Evolutionary conservation across 371 early-diverging fungal genomes (phyloP).

Genomic region (Mortierella polycephala): DNA sequence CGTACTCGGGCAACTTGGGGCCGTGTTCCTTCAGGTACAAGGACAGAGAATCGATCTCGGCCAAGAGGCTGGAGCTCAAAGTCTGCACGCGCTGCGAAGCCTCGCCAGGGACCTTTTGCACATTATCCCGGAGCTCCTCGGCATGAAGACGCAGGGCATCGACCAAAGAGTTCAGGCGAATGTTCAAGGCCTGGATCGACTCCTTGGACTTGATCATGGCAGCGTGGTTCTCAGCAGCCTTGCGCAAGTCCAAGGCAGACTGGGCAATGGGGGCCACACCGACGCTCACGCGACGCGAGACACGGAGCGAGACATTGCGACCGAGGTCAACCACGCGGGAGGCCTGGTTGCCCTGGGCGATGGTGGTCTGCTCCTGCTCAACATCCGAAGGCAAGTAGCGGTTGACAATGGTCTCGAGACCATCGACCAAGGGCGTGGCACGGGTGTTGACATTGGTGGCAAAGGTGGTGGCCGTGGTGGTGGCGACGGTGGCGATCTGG

Average conservation of each 20-base stretch:
- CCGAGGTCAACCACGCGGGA: conserved; percentile 48
- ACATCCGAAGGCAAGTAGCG: conserved; percentile 43
- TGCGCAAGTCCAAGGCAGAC: conserved; percentile 38
- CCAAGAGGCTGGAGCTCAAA: conserved; percentile 47
- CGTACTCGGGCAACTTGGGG: conserved; percentile 60
- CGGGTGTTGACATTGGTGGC: conserved; percentile 41
- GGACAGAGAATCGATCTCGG: conserved; percentile 56
- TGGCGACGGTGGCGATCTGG: conserved; percentile 38
- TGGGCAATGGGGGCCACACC: conserved; percentile 33
- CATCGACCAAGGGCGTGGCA: conserved; percentile 46
- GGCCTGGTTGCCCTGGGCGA: conserved; percentile 49
- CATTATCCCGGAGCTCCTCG: conserved; percentile 51
- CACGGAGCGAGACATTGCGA: conserved; percentile 48
- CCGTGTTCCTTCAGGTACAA: conserved; percentile 59
- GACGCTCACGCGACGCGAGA: conserved; percentile 47
- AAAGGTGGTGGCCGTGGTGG: conserved; percentile 29
- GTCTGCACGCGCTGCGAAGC: conserved; percentile 40
- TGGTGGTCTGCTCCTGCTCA: conserved; percentile 30
- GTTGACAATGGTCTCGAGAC: conserved; percentile 49
- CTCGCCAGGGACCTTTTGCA: conserved; percentile 37
- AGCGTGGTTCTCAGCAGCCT: conserved; percentile 48
- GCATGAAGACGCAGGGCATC: conserved; percentile 44
- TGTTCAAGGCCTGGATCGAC: conserved; percentile 44
- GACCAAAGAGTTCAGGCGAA: conserved; percentile 34
- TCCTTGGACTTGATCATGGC: conserved; percentile 51